Conservation (phyloP, 1,284 basidiomycete species). For the Sphaerobolus stellatus region DNA sequence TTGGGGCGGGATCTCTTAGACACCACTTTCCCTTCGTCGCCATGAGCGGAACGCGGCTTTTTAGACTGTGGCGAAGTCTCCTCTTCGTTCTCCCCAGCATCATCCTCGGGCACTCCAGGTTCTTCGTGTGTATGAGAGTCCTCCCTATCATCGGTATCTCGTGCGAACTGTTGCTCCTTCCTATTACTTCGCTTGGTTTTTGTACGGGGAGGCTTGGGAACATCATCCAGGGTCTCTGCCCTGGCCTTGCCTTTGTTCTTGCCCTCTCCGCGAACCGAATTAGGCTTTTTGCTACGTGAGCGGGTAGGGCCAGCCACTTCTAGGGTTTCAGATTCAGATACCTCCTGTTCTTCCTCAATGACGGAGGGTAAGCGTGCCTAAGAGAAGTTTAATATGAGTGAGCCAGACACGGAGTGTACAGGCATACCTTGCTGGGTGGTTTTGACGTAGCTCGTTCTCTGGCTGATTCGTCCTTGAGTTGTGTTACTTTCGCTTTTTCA, state of each 20-base stretch:
- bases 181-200: not conserved
- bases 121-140: too few species aligned
- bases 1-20: not conserved
- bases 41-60: not conserved
- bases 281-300: constrained; percentile 2
- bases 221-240: not conserved
- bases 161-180: not conserved
- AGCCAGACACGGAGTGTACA: not conserved
- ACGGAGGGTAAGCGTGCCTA: not conserved
- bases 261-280: not conserved
- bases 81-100: not conserved
- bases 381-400: not conserved
- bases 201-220: not conserved
- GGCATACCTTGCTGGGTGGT: not conserved
- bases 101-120: not conserved
- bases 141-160: not conserved
- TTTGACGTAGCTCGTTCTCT: not conserved
- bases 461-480: not conserved
- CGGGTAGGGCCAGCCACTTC: not conserved
- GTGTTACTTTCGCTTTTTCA: constrained; percentile 17
- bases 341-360: not conserved
- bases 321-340: not conserved
- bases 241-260: not conserved
- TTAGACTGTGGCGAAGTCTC: not conserved
- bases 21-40: not conserved